phyloP scores from a whole-genome alignment of 2,329 filamentous ascomycete species.

The Camptophora hylomeconis region DNA sequence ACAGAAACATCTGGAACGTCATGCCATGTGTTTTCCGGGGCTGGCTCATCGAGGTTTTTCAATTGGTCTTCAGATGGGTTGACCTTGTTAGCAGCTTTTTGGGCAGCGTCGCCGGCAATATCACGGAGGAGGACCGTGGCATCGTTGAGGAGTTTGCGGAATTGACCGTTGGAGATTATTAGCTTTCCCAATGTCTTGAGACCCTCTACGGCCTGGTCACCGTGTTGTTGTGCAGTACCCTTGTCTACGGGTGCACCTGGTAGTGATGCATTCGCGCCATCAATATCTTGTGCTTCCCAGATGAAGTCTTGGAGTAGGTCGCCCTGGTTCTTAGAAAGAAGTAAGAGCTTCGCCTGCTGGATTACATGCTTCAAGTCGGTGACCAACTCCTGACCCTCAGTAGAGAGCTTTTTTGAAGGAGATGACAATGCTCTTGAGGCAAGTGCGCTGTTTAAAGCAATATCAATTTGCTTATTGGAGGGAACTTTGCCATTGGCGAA shows the following conservation, averaged over 20 bases:
- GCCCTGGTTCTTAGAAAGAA: conserved; percentile 89
- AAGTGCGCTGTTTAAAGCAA: conserved; percentile 81
- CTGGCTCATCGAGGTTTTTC: conserved; percentile 64
- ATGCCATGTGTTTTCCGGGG: conserved; percentile 87
- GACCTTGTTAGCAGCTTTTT: conserved; percentile 60
- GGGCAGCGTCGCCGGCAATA: conserved; percentile 80
- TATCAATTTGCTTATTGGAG: conserved; percentile 91
- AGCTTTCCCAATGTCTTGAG: conserved; percentile 78
- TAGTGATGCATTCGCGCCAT: conserved; percentile 42
- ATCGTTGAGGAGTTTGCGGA: conserved; percentile 80
- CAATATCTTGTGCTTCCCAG: conserved; percentile 74
- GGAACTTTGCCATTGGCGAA: conserved; percentile 85
- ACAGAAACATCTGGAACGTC: conserved; percentile 66
- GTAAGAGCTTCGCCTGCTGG: conserved; percentile 66
- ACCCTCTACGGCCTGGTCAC: conserved; percentile 69
- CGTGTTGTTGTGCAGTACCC: conserved; percentile 67
- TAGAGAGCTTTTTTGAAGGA: conserved; percentile 65
- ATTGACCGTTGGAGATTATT: conserved; percentile 90
- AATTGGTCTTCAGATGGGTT: conserved; percentile 69
- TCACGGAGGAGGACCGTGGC: conserved; percentile 70
- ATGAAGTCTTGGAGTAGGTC: conserved; percentile 94
- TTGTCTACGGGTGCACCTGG: conserved; percentile 61
- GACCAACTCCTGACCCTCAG: conserved; percentile 69
- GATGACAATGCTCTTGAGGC: conserved; percentile 54
- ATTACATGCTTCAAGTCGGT: conserved; percentile 68